These are phyloP conservation scores for Mimosa bimucronata DNA, from an alignment of 306 rosid species.

Conservation along the genomic window DNA sequence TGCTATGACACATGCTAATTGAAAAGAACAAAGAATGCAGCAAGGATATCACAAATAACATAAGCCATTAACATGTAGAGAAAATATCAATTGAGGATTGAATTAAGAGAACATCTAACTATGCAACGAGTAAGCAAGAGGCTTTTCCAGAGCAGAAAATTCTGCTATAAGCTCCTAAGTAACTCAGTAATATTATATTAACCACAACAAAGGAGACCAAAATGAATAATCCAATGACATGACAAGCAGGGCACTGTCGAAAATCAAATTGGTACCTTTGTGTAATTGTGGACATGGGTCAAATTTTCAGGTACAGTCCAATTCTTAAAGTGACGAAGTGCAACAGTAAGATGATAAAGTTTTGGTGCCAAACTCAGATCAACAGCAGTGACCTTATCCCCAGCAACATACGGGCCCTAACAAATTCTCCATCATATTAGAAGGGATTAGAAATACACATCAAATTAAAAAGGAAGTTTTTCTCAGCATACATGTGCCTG, in stretches of 20 bases:
- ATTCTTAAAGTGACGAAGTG: conserved; percentile 83
- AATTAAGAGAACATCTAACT: neutral
- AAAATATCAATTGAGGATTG: neutral
- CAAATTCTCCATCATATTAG: conserved; percentile 37
- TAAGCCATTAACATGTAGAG: neutral
- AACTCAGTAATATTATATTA: neutral
- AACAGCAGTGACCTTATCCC: conserved; percentile 79
- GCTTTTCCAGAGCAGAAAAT: neutral
- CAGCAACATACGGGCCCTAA: conserved; percentile 91
- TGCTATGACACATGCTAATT: neutral
- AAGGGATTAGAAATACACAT: neutral
- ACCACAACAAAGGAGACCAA: neutral
- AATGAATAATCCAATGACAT: neutral
- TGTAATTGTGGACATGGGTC: conserved; percentile 57
- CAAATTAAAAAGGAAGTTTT: neutral
- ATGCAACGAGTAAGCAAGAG: neutral
- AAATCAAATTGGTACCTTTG: conserved; percentile 53
- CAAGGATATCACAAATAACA: neutral
- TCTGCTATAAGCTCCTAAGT: neutral
- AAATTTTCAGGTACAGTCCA: conserved; percentile 76
- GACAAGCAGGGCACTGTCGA: conserved; percentile 21
- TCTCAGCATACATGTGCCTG: conserved; percentile 62
- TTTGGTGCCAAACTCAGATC: conserved; percentile 95
- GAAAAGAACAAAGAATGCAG: neutral
- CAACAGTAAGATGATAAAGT: conserved; percentile 73